Conservation (phyloP, 768 basidiomycete genomes). For the Scleroderma citrinum region DNA sequence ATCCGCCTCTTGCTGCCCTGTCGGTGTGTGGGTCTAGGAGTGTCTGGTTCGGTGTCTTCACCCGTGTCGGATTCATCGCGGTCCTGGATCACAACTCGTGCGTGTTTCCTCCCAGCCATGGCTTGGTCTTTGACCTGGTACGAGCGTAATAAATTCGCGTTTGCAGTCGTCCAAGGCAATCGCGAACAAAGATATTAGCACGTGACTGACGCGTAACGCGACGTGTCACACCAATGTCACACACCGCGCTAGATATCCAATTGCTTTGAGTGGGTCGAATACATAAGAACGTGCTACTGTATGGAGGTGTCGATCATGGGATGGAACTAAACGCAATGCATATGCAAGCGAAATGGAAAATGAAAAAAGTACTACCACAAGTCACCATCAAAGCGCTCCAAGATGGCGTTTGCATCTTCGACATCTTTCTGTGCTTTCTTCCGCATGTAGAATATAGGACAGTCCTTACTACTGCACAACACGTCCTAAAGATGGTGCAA, state of each 20-base stretch:
- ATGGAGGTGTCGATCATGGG: not conserved
- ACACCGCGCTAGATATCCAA: not conserved
- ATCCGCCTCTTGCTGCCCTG: slow-evolving; percentile 32
- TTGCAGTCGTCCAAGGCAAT: slow-evolving; percentile 10
- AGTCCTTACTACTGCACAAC: slow-evolving; percentile 93
- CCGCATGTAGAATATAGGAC: slow-evolving; percentile 97
- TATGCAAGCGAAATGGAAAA: not conserved
- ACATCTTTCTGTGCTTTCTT: slow-evolving; percentile 99
- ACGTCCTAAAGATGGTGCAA: slow-evolving; percentile 61
- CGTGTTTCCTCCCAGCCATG: slow-evolving; percentile 21
- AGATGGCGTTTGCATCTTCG: slow-evolving; percentile 67
- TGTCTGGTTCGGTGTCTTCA: slow-evolving; percentile 30
- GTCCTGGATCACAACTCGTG: slow-evolving; percentile 12
- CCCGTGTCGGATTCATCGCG: slow-evolving; percentile 15
- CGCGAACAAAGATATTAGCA: slow-evolving; percentile 27
- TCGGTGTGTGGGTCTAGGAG: slow-evolving; percentile 17
- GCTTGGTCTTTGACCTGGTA: not conserved
- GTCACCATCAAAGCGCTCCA: slow-evolving; percentile 83
- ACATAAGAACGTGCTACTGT: not conserved
- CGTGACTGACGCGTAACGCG: slow-evolving; percentile 26
- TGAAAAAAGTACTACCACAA: slow-evolving; percentile 43
- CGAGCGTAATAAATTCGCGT: not conserved
- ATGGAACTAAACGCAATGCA: not conserved
- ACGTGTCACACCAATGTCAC: slow-evolving; percentile 17
- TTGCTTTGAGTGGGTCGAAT: not conserved